phyloP scores from a whole-genome alignment of 306 rosid genomes.

The Macrotyloma uniflorum region DNA sequence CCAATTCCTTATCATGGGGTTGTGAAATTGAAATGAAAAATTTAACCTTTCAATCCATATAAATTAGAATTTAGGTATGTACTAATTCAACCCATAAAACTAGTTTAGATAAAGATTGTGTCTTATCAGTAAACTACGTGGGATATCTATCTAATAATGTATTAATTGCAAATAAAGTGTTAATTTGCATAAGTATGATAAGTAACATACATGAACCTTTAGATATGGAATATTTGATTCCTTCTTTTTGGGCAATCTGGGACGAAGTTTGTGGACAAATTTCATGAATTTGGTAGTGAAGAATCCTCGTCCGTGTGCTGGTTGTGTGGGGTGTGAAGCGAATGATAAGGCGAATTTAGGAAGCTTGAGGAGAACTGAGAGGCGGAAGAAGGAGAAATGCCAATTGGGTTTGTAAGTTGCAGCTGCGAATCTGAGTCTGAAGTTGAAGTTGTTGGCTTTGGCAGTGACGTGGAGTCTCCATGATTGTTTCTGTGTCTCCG shows the following conservation, averaged over 20 bases:
- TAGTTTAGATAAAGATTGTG: too few species aligned
- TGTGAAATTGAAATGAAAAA: neutral
- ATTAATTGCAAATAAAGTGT: neutral
- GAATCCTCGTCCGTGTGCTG: neutral
- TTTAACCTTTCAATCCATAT: neutral
- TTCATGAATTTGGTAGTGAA: conserved; percentile 38
- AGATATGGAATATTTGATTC: conserved; percentile 9
- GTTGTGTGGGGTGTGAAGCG: conserved; percentile 43
- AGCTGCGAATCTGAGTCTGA: conserved; percentile 54
- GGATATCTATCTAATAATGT: too few species aligned
- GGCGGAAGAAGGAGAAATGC: conserved; percentile 46
- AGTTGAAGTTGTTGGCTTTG: conserved; percentile 50
- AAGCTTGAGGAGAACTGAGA: conserved; percentile 56
- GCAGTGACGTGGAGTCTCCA: conserved; percentile 56
- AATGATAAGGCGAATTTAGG: conserved; percentile 39
- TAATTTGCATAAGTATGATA: neutral
- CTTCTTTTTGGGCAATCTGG: conserved; percentile 1
- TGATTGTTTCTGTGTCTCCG: conserved; percentile 40
- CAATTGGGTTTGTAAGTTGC: conserved; percentile 39
- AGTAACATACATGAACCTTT: neutral
- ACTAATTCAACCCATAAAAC: too few species aligned
- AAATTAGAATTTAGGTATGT: too few species aligned
- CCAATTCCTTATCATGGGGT: neutral
- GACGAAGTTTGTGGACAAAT: conserved; percentile 38
- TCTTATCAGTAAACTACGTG: too few species aligned